Evolutionary conservation across 768 basidiomycete species (phyloP).

Genomic region (Xerocomus spinulosus): DNA sequence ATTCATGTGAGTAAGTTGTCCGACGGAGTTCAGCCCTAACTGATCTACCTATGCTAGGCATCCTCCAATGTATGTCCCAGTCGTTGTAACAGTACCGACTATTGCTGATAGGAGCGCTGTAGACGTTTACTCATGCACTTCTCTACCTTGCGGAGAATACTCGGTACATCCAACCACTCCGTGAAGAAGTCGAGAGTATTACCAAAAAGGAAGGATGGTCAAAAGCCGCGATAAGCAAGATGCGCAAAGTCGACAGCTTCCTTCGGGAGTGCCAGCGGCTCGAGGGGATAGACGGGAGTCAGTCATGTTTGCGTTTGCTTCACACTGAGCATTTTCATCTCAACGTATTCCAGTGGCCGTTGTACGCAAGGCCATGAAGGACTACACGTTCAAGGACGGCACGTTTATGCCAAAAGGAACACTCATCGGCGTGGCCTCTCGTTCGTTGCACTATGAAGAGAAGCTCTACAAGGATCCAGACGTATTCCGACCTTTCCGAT

Average conservation of each 20-base stretch:
- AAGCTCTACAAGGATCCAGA: slow-evolving; percentile 31
- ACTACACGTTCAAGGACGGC: slow-evolving; percentile 33
- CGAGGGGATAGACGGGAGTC: slow-evolving; percentile 26
- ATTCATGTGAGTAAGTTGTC: slow-evolving; percentile 16
- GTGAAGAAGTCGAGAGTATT: slow-evolving; percentile 14
- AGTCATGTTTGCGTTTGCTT: neutral
- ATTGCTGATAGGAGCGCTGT: neutral
- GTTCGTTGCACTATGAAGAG: slow-evolving; percentile 21
- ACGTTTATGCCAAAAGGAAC: slow-evolving; percentile 34
- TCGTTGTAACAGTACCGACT: neutral
- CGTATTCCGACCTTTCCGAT: slow-evolving; percentile 32
- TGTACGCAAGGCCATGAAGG: slow-evolving; percentile 9
- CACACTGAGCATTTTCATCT: neutral
- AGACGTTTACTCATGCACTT: slow-evolving; percentile 12
- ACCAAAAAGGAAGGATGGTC: slow-evolving; percentile 16
- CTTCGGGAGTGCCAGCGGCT: slow-evolving; percentile 23
- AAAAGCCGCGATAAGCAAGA: slow-evolving; percentile 12
- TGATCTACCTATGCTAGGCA: slow-evolving; percentile 1
- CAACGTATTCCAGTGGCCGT: slow-evolving; percentile 3
- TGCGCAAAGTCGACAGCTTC: slow-evolving; percentile 20
- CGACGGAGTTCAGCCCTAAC: neutral
- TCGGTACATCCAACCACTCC: slow-evolving; percentile 11
- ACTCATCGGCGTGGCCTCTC: slow-evolving; percentile 20
- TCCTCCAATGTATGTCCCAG: slow-evolving; percentile 6
- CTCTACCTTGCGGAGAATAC: slow-evolving; percentile 11